Conservation (phyloP, 1,284 basidiomycete species). For the Thelephora terrestris region DNA sequence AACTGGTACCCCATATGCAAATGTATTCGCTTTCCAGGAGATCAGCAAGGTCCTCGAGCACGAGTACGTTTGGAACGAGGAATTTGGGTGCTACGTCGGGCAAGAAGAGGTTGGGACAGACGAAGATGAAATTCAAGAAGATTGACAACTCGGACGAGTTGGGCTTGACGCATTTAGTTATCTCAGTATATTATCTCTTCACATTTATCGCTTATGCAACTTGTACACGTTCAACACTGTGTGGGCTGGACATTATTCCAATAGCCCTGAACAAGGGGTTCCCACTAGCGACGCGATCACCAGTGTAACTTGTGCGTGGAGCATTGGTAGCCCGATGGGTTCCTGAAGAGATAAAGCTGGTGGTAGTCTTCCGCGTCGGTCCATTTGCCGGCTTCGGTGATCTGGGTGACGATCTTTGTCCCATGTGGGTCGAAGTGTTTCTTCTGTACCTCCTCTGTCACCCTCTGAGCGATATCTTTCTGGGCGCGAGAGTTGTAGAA, state of each 20-base stretch:
- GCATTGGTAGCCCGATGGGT: slow-evolving; percentile 49
- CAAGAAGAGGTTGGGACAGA: background rate
- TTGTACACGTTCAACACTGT: slow-evolving; percentile 6
- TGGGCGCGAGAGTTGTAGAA: slow-evolving; percentile 80
- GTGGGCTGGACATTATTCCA: too few species aligned
- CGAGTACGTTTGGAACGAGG: slow-evolving; percentile 54
- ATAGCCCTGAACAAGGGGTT: too few species aligned
- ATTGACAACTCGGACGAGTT: slow-evolving; percentile 11
- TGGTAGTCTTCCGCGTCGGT: slow-evolving; percentile 83
- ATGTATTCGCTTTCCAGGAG: slow-evolving; percentile 51
- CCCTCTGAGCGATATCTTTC: slow-evolving; percentile 59
- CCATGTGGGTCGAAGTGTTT: slow-evolving; percentile 73
- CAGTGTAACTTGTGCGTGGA: slow-evolving; percentile 43
- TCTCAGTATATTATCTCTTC: too few species aligned
- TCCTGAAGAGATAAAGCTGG: slow-evolving; percentile 73
- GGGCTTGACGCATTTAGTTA: background rate
- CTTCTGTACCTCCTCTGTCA: slow-evolving; percentile 80
- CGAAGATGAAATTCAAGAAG: slow-evolving; percentile 7
- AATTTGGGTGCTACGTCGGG: slow-evolving; percentile 43
- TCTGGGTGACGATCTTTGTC: slow-evolving; percentile 68
- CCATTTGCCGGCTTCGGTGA: slow-evolving; percentile 59
- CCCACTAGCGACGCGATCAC: slow-evolving; percentile 18
- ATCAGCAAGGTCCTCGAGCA: slow-evolving; percentile 51
- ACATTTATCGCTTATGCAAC: slow-evolving; percentile 1
- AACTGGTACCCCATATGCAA: slow-evolving; percentile 69